Evolutionary conservation across 2,329 filamentous ascomycete genomes (phyloP), one percentile per base, ranked within the genome.

Genomic region (Fusarium zealandicum): DNA sequence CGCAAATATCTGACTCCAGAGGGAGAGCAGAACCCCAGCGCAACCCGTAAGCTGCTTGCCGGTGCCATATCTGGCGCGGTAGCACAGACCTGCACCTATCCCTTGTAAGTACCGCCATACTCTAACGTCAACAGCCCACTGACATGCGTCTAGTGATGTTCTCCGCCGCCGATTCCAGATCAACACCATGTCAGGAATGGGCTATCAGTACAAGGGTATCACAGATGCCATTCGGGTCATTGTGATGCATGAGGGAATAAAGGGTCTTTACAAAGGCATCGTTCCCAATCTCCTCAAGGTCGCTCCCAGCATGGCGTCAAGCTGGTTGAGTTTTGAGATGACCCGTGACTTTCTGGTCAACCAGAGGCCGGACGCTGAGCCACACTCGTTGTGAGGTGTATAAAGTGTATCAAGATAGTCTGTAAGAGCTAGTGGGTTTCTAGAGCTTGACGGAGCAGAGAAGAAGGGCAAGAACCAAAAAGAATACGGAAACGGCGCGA

Each of bases 171-270:
- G 95, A 43, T 99, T 99, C 73, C 95, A 99, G 72, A 95, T 99
- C 78, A 99, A 99, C 76, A 97, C 95, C 47, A 99, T 99, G 95
- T 92, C 90, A 40, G 95, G 95, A 44, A 93, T 99, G 87, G 95
- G 95, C 43, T 98, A 97, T 76, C 86, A 93, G 72, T 99, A 99
- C 78, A 92, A 90, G 69, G 89, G 88, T 6, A 88, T 99, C 36
- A 81, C 85, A 58, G 92, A 96, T 70, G 95, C 95, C 4, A 79
- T 99, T 59, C 84, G 80, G 44, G 85, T 90, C 43, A 99, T 99
- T 67, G 74, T 96, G 48, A 76, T 83, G 39, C 87, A 96, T 66
- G 95, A 99, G 76, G 95, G 95, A 25, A 32, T 93, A 47, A 82
- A 82, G 54, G 95, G 95, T 43, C 77, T 99, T 36, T 99, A 98